phyloP scores from a whole-genome alignment of 306 rosid species.

The Rosa lucieae region DNA sequence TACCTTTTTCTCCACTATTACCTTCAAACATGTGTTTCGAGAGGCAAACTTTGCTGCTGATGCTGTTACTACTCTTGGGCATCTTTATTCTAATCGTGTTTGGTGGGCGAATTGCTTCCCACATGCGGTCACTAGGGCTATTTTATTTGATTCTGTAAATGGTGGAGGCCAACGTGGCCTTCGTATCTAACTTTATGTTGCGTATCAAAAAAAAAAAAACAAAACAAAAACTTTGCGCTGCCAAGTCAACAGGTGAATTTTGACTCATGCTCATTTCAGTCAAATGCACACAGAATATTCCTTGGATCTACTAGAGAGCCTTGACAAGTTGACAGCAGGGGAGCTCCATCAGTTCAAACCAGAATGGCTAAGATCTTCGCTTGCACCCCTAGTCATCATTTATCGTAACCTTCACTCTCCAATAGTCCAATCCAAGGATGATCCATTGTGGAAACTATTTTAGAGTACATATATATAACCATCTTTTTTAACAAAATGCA shows the following conservation, averaged over 20 bases:
- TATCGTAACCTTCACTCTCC: not conserved
- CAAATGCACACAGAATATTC: not conserved
- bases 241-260: too few relatives aligned
- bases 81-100: too few relatives aligned
- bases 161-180: too few relatives aligned
- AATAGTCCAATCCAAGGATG: not conserved
- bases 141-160: too few relatives aligned
- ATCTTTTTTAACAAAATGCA: not conserved
- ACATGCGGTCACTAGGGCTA: too few relatives aligned
- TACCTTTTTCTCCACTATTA: too few relatives aligned
- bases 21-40: too few relatives aligned
- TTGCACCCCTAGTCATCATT: not conserved
- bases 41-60: too few relatives aligned
- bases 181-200: too few relatives aligned
- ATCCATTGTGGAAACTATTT: not conserved
- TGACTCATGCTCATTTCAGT: not conserved
- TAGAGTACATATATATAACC: not conserved
- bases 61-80: too few relatives aligned
- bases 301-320: not conserved
- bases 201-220: too few relatives aligned
- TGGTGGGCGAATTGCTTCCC: too few relatives aligned
- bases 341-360: not conserved
- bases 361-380: not conserved
- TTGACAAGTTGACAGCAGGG: not conserved
- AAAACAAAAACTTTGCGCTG: not conserved